Percentiles rank a stretch among this genome's conserved stretches.
These are phyloP conservation scores for Anacardium occidentale DNA, from an alignment of 345 rosid genomes.

Conservation along the genomic window DNA sequence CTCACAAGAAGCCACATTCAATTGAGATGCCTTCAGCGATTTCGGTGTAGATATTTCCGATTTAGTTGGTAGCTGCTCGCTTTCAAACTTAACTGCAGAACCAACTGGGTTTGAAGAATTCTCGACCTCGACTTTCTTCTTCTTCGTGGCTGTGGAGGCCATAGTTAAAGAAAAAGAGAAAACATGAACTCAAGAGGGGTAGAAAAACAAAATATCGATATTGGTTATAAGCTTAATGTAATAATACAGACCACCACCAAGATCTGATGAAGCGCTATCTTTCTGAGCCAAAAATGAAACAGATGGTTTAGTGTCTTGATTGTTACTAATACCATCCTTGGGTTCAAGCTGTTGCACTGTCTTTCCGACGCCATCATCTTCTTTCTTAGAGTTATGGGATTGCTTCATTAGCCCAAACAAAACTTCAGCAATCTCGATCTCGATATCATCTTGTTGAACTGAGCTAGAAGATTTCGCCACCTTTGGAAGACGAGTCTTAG, in stretches of 20 bases:
- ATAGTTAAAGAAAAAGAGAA: neutral
- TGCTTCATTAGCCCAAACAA: constrained; percentile 52
- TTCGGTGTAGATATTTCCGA: constrained; percentile 14
- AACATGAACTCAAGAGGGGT: neutral
- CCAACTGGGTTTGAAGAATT: constrained; percentile 20
- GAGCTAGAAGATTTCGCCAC: constrained; percentile 35
- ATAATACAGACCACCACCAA: constrained; percentile 17
- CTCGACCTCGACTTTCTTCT: constrained; percentile 30
- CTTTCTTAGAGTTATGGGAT: constrained; percentile 34
- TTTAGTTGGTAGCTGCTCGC: constrained; percentile 14
- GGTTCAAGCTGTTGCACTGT: constrained; percentile 22
- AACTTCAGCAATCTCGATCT: constrained; percentile 68
- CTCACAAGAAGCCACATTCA: constrained; percentile 5
- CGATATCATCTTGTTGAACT: constrained; percentile 51
- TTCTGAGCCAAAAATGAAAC: constrained; percentile 14
- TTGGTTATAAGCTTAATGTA: neutral
- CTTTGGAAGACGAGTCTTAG: constrained; percentile 40
- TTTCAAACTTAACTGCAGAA: constrained; percentile 23
- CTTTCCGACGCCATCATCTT: constrained; percentile 24
- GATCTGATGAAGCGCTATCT: constrained; percentile 20
- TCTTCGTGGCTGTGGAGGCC: constrained; percentile 33
- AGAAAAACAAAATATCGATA: neutral
- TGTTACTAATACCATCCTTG: constrained; percentile 21
- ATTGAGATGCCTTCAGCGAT: constrained; percentile 9
- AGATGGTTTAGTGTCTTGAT: constrained; percentile 12